Base-by-base conservation (phyloP, 371 early-diverging fungal genomes). In the Syncephalastrum sp. region DNA sequence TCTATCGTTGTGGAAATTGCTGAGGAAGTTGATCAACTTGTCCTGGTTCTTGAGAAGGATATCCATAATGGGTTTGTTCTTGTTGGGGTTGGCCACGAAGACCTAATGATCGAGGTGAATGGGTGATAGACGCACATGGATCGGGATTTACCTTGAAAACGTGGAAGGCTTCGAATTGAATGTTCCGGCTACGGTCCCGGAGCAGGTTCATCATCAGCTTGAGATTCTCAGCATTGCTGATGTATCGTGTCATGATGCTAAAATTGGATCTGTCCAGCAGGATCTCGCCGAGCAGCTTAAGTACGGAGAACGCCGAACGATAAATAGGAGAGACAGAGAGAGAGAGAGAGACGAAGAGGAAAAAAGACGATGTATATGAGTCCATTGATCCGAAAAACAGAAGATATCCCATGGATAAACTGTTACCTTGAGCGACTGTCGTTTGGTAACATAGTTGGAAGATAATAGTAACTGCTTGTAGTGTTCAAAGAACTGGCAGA, bases 91-190 rank as follows among this genome's bases (percentile, higher is more conserved):
- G 45, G 99, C 99, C 0, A 97, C 97, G 82, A 98, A 98, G 41
- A 97, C 92, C 93, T 93, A 59, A 41, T 17, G 46, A 3, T 13
- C 58, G 21, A 42, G 47, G 33, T 53, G 16, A 56, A 53, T n/a
- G 33, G 27, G 10, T 33, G 33, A 25, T 8, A 17, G 1, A 38
- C 3, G 3, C 15, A 0, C 10, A 33, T 12, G 13, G 27, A 0
- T 16, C 7, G 3, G 2, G n/a, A 12, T 41, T 60, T 64, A 63
- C 92, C 84, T 98, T 98, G 82, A 98, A 98, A 24, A 98, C 96
- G 76, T 98, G 99, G 81, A 98, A 98, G 0, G 99, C 98, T 79
- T 98, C 99, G 67, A 95, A 97, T 73, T 98, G 99, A 61, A 98
- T 98, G 69, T 96, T 98, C 65, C 92, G 86, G 70, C 94, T 93